phyloP scores from a whole-genome alignment of 1,284 basidiomycete genomes.

The Coniferiporia sulphurascens region DNA sequence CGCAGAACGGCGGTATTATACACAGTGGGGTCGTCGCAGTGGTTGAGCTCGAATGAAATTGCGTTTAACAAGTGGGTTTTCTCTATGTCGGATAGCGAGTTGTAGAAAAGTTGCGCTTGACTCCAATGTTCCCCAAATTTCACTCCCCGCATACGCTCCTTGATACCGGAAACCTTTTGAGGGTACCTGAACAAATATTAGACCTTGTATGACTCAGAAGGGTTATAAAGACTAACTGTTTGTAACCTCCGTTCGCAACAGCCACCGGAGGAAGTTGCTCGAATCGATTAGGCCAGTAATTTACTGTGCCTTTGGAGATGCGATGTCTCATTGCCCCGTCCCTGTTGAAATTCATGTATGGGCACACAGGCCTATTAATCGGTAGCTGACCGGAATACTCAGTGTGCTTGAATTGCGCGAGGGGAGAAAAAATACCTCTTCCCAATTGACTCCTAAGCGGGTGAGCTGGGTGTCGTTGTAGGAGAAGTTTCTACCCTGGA shows the following conservation, averaged over 20 bases:
- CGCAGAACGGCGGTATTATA: conserved; percentile 61
- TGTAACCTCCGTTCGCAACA: conserved; percentile 51
- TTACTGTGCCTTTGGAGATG: conserved; percentile 57
- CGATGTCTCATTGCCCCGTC: conserved; percentile 58
- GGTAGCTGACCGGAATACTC: conserved; percentile 43
- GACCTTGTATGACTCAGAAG: neutral
- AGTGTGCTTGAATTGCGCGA: neutral
- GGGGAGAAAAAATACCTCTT: conserved; percentile 40
- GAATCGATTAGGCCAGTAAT: conserved; percentile 76
- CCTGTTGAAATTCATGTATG: conserved; percentile 68
- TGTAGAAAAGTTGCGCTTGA: conserved; percentile 75
- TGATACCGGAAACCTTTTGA: conserved; percentile 54
- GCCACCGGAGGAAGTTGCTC: conserved; percentile 46
- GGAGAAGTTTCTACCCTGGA: conserved; percentile 82
- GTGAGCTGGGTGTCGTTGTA: conserved; percentile 80
- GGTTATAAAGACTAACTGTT: conserved; percentile 38
- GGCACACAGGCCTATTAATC: conserved; percentile 80
- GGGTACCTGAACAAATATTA: conserved; percentile 33
- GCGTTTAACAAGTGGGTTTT: conserved; percentile 62
- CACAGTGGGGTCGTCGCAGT: conserved; percentile 71
- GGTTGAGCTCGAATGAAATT: conserved; percentile 73
- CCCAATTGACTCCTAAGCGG: conserved; percentile 70
- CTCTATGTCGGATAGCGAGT: conserved; percentile 66
- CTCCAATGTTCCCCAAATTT: conserved; percentile 74
- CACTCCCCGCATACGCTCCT: conserved; percentile 59